Evolutionary conservation across 768 basidiomycete genomes (phyloP).

Genomic region (Naematelia encephala): DNA sequence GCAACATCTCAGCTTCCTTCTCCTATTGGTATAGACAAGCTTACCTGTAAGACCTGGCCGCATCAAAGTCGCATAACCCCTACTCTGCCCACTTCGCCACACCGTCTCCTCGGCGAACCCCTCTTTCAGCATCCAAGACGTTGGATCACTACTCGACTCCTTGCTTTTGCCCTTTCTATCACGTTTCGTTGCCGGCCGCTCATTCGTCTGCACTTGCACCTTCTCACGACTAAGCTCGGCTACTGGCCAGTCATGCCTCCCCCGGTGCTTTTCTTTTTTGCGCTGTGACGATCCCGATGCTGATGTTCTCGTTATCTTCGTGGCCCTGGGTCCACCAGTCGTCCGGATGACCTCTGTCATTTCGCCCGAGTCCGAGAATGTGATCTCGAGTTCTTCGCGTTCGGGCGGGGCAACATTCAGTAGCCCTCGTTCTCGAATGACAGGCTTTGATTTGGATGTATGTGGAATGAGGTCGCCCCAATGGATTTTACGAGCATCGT

Average conservation of each 20-base stretch:
- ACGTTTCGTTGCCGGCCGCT: constrained; percentile 8
- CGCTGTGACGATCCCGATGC: not conserved
- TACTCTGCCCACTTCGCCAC: not conserved
- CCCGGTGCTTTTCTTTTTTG: not conserved
- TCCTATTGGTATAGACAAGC: too few relatives aligned
- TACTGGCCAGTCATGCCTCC: not conserved
- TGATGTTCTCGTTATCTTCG: not conserved
- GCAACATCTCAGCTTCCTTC: too few relatives aligned
- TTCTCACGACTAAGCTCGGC: not conserved
- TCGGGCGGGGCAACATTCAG: constrained; percentile 25
- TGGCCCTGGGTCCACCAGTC: not conserved
- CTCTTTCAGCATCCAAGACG: not conserved
- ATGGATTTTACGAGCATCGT: constrained; percentile 85
- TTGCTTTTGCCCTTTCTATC: constrained; percentile 3
- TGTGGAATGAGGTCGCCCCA: constrained; percentile 99
- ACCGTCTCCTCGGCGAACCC: not conserved
- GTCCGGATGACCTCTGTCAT: not conserved
- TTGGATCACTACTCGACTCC: not conserved
- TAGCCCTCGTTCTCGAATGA: constrained; percentile 40
- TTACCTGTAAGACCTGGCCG: not conserved
- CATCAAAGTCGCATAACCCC: not conserved
- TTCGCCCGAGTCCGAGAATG: not conserved
- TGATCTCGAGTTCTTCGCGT: not conserved
- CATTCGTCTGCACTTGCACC: constrained; percentile 3
- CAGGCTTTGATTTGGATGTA: constrained; percentile 58